Conservation (phyloP, 73 alveolate genomes). For the Paramecium caudatum region DNA sequence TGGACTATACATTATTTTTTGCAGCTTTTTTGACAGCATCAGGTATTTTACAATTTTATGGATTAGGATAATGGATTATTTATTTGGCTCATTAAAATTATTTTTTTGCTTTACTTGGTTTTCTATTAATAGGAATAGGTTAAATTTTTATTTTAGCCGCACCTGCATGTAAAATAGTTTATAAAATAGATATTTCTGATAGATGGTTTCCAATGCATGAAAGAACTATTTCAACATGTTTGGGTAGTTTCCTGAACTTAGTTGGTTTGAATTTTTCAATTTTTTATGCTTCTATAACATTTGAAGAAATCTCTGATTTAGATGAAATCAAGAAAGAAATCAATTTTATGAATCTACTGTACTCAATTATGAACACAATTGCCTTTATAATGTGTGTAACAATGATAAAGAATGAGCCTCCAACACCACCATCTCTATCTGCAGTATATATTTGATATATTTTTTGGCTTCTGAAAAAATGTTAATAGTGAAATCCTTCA, state of each 20-base stretch:
- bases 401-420: not conserved
- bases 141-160: slow-evolving; percentile 44
- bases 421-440: not conserved
- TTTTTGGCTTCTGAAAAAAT: slow-evolving; percentile 30
- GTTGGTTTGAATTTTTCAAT: slow-evolving; percentile 25
- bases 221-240: slow-evolving; percentile 39
- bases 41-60: not conserved
- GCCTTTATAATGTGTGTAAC: not conserved
- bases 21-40: slow-evolving; percentile 10
- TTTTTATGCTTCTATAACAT: slow-evolving; percentile 12
- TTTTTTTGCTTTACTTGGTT: slow-evolving; percentile 12
- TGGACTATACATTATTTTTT: slow-evolving; percentile 9
- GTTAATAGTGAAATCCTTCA: not conserved
- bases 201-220: slow-evolving; percentile 54
- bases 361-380: not conserved
- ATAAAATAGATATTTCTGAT: slow-evolving; percentile 36
- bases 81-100: slow-evolving; percentile 17
- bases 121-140: slow-evolving; percentile 50
- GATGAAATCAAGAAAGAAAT: too few relatives aligned
- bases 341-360: not conserved
- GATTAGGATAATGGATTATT: not conserved
- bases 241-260: slow-evolving; percentile 28
- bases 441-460: not conserved
- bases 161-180: not conserved
- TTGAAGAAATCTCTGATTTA: not conserved